phyloP scores from a whole-genome alignment of 306 rosid genomes.

The Sicyos baderoa region DNA sequence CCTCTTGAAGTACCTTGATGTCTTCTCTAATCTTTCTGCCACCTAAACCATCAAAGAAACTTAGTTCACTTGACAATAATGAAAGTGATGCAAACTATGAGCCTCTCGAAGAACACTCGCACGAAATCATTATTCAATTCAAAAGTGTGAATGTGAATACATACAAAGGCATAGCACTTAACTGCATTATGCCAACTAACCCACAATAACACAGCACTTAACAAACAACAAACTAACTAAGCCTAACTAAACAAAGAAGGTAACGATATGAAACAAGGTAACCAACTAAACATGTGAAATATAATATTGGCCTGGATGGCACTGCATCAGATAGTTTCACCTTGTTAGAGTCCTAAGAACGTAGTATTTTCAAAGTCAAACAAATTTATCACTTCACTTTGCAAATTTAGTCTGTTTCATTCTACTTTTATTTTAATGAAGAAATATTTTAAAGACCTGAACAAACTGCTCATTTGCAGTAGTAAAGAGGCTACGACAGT shows the following conservation, averaged over 20 bases:
- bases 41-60: slow-evolving; percentile 48
- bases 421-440: neutral
- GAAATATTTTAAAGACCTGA: neutral
- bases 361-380: neutral
- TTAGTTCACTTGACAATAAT: slow-evolving; percentile 1
- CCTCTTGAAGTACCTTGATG: slow-evolving; percentile 86
- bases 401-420: neutral
- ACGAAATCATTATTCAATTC: neutral
- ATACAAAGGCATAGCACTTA: neutral
- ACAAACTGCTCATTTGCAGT: neutral
- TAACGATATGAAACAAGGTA: neutral
- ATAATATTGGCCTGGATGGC: neutral
- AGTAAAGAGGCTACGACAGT: neutral
- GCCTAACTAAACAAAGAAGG: neutral
- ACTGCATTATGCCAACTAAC: neutral
- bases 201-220: neutral
- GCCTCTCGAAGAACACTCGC: neutral
- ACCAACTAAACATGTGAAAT: neutral
- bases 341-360: neutral
- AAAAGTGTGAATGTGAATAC: neutral
- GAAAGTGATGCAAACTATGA: neutral
- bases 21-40: slow-evolving; percentile 71
- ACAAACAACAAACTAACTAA: neutral
- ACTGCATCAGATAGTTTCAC: neutral
- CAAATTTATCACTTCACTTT: neutral